Percentiles rank a stretch among this genome's conserved stretches.
These are phyloP conservation scores for Colletotrichum lupini DNA, from an alignment of 2,329 filamentous ascomycete species.

Conservation along the genomic window DNA sequence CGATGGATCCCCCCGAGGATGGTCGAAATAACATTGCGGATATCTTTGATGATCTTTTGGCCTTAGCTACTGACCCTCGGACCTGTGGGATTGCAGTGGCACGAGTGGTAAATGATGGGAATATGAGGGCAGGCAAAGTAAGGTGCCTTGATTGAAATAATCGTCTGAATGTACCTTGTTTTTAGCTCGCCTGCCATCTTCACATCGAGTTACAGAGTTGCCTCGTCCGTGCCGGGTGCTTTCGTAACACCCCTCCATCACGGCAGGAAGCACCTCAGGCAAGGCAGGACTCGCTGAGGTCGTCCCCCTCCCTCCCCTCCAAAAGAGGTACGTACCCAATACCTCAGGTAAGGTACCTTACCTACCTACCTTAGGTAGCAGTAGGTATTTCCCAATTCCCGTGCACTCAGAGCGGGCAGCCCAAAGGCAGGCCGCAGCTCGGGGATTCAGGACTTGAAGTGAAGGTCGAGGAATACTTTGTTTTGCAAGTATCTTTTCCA, in stretches of 20 bases:
- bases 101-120: too few species aligned
- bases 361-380: too few species aligned
- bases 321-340: not conserved
- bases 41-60: not conserved
- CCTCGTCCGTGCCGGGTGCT: conserved; percentile 20
- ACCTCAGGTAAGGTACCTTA: too few species aligned
- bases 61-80: too few species aligned
- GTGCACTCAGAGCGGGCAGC: not conserved
- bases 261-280: too few species aligned
- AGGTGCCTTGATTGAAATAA: not conserved
- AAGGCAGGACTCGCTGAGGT: not conserved
- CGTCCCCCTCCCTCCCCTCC: conserved; percentile 15
- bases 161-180: conserved; percentile 4
- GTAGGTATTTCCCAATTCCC: not conserved
- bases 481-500: not conserved
- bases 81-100: too few species aligned
- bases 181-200: conserved; percentile 30
- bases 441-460: not conserved
- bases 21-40: not conserved
- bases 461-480: not conserved
- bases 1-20: not conserved
- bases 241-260: conserved; percentile 31
- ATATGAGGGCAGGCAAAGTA: too few species aligned
- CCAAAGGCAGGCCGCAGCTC: not conserved
- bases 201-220: conserved; percentile 32